Percentiles rank a stretch among this genome's conserved stretches.
These are phyloP conservation scores for Ogataea parapolymorpha DNA, from an alignment of 805 yeast genomes.

Conservation along the genomic window DNA sequence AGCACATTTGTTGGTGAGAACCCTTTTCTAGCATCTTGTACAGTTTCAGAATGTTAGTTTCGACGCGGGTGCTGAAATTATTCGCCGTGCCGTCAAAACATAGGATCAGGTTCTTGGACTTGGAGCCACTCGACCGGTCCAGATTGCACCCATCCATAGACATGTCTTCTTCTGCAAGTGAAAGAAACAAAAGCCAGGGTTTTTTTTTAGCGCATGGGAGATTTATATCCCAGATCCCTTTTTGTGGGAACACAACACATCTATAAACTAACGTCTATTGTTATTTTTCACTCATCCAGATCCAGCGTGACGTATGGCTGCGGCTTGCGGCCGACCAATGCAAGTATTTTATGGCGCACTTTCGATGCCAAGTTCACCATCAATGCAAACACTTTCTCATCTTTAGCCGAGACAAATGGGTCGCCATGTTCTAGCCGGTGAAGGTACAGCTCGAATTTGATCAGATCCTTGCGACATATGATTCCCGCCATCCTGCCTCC, in stretches of 20 bases:
- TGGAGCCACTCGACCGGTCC: not conserved
- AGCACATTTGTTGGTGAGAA: constrained; percentile 46
- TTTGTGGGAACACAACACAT: not conserved
- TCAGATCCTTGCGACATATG: constrained; percentile 80
- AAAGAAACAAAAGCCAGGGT: constrained; percentile 1
- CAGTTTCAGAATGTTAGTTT: constrained; percentile 51
- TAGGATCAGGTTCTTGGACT: constrained; percentile 44
- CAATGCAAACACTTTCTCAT: constrained; percentile 19
- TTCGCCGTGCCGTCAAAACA: constrained; percentile 65
- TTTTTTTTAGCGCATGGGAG: not conserved
- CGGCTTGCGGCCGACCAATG: not conserved
- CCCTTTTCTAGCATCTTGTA: constrained; percentile 50
- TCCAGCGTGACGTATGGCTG: constrained; percentile 7
- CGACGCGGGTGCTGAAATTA: constrained; percentile 53
- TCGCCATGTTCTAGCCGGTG: constrained; percentile 29
- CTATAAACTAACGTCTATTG: not conserved
- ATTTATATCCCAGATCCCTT: not conserved
- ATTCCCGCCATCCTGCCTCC: constrained; percentile 65
- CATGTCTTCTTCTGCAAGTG: constrained; percentile 7
- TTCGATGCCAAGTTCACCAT: constrained; percentile 15
- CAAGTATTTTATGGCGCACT: constrained; percentile 1
- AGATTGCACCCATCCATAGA: constrained; percentile 5
- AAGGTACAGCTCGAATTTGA: constrained; percentile 51
- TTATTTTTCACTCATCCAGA: constrained; percentile 5
- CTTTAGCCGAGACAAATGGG: constrained; percentile 22